These are phyloP conservation scores for Bipolaris sorokiniana DNA, from an alignment of 2,329 filamentous ascomycete genomes.

Conservation along the genomic window DNA sequence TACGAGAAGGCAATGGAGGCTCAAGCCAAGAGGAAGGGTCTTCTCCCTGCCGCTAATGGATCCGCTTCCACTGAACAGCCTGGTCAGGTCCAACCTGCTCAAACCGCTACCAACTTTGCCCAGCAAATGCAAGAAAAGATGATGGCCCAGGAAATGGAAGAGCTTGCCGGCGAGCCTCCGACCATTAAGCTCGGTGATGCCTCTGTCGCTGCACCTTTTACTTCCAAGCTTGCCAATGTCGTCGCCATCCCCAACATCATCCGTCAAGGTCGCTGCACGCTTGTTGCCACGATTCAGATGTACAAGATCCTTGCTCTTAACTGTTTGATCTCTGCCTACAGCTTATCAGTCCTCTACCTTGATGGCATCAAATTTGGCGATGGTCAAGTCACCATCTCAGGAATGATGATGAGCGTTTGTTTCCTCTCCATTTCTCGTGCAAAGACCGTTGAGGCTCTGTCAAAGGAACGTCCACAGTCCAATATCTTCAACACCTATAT, in stretches of 20 bases:
- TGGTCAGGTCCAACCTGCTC: constrained; percentile 62
- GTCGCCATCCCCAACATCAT: constrained; percentile 98
- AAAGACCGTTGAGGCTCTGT: constrained; percentile 91
- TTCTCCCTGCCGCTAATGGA: constrained; percentile 59
- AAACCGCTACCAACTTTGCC: constrained; percentile 71
- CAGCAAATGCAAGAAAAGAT: constrained; percentile 76
- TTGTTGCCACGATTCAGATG: constrained; percentile 99
- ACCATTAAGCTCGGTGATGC: constrained; percentile 97
- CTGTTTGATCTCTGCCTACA: constrained; percentile 97
- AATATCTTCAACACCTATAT: constrained; percentile 99
- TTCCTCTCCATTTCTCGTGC: constrained; percentile 98
- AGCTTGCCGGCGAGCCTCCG: constrained; percentile 79
- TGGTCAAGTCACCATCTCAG: constrained; percentile 96
- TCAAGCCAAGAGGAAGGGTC: constrained; percentile 79
- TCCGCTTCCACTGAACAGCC: constrained; percentile 34
- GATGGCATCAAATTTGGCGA: constrained; percentile 99
- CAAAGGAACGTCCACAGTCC: constrained; percentile 95
- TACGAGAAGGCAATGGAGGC: constrained; percentile 90
- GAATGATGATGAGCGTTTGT: constrained; percentile 99
- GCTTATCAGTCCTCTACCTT: constrained; percentile 91
- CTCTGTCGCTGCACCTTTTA: constrained; percentile 96
- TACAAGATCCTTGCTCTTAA: constrained; percentile 99
- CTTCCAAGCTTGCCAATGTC: constrained; percentile 95
- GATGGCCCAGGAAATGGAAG: constrained; percentile 85
- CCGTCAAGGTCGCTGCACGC: constrained; percentile 93